phyloP scores from a whole-genome alignment of 1,139 yeast species.

The Geotrichum candidum region DNA sequence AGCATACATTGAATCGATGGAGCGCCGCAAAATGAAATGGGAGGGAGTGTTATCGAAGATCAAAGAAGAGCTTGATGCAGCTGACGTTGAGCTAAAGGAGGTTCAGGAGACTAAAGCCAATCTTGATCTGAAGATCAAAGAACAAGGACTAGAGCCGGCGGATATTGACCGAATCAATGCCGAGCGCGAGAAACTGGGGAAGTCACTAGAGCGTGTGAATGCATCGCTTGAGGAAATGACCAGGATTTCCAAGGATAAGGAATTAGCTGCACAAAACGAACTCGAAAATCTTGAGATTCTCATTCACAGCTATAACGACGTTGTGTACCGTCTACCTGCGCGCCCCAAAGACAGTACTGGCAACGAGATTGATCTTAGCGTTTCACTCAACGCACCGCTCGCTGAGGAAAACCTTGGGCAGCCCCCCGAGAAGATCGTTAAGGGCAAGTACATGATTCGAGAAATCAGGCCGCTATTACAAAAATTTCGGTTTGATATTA shows the following conservation, averaged over 20 bases:
- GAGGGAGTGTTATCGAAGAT: slow-evolving; percentile 50
- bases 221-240: slow-evolving; percentile 39
- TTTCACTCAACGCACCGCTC: slow-evolving; percentile 32
- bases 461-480: slow-evolving; percentile 38
- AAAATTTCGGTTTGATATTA: slow-evolving; percentile 45
- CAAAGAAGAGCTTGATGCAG: slow-evolving; percentile 46
- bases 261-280: slow-evolving; percentile 44
- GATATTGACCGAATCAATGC: slow-evolving; percentile 58
- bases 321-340: slow-evolving; percentile 45
- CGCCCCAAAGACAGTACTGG: slow-evolving; percentile 28
- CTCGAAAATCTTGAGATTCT: slow-evolving; percentile 48
- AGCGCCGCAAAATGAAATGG: slow-evolving; percentile 62
- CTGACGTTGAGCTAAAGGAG: slow-evolving; percentile 42
- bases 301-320: slow-evolving; percentile 51
- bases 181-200: slow-evolving; percentile 55
- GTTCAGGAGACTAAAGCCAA: slow-evolving; percentile 44
- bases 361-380: slow-evolving; percentile 29
- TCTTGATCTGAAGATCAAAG: slow-evolving; percentile 45
- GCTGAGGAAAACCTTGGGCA: slow-evolving; percentile 39
- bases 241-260: slow-evolving; percentile 42
- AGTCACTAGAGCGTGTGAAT: slow-evolving; percentile 48
- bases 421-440: slow-evolving; percentile 39
- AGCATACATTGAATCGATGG: slow-evolving; percentile 64
- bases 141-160: slow-evolving; percentile 53
- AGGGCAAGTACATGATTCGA: slow-evolving; percentile 35